Evolutionary conservation across 2,329 filamentous ascomycete genomes (phyloP), one percentile per base, ranked within the genome.

Genomic region (Simplicillium sp.): DNA sequence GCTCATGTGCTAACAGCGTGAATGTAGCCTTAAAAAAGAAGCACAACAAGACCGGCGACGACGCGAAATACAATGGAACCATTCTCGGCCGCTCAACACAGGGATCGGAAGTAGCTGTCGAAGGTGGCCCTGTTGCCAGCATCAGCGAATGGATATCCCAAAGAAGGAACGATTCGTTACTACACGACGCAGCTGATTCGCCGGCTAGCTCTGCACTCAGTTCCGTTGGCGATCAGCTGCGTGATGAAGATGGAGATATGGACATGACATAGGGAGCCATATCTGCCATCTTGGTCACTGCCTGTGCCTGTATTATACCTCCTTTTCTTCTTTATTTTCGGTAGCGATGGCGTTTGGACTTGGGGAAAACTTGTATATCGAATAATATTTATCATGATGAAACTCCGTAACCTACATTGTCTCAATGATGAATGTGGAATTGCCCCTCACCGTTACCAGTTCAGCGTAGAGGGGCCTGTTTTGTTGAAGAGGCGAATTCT

Each of bases 11-110:
- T 25, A 9, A 25, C 20, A 6, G 9, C 9, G 20, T 25, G 20
- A 32, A 34, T 20, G 13, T 48, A 85, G 84, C 80, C 4, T 67
- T 97, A 34, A 96, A 94, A 62, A 92, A 89, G 64, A 95, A 94
- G 56, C 86, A 94, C 60, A 88, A 82, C 64, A 94, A 92, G 52
- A 85, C 84, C 1, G 86, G 84, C 46, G 87, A 94, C 54, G 88
- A 94, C 54, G 82, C 82, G 9, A 82, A 90, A 53, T 94, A 87
- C 59, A 78, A 83, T 50, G 87, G 87, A 25, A 95, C 90, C 0
- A 75, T 92, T 0, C 69, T 97, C 11, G 90, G 90, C 4, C 81
- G 81, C 48, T 69, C 73, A 35, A 74, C 73, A 37, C 87, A 94
- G 49, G 75, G 81, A 42, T 78, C 77, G 53, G 75, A 82, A 7